Percentiles rank a stretch among this genome's conserved stretches.
phyloP scores from a whole-genome alignment of 768 basidiomycete genomes.

The Leccinum rimulosum region DNA sequence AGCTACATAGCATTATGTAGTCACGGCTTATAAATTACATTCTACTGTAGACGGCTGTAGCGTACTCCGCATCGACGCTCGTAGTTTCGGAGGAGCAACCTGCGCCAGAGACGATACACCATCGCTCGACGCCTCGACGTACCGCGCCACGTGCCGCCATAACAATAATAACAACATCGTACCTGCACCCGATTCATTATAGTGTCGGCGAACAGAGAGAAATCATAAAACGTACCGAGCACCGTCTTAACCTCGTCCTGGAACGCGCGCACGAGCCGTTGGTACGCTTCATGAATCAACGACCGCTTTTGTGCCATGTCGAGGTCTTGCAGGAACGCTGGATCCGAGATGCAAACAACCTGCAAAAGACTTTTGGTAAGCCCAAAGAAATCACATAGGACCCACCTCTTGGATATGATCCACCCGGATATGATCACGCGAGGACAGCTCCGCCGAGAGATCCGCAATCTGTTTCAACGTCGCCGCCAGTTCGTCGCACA shows the following conservation, averaged over 20 bases:
- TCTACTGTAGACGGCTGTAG: no score
- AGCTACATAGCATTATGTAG: no score
- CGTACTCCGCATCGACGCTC: no score
- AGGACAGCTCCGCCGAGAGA: conserved; percentile 49
- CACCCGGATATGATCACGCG: conserved; percentile 62
- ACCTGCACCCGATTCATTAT: conserved; percentile 35
- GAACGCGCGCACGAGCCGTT: conserved; percentile 39
- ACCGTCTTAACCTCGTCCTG: conserved; percentile 46
- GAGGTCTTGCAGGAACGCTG: conserved; percentile 59
- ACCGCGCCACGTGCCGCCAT: conserved; percentile 78
- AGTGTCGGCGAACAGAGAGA: not conserved
- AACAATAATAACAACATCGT: conserved; percentile 78
- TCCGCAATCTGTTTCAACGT: conserved; percentile 48
- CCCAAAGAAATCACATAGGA: not conserved
- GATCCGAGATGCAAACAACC: conserved; percentile 52
- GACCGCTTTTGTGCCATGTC: conserved; percentile 65
- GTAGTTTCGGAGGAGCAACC: no score
- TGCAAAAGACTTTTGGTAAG: conserved; percentile 16
- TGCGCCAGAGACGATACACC: conserved; percentile 1
- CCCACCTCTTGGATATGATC: conserved; percentile 71
- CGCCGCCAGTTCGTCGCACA: conserved; percentile 58
- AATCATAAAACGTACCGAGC: conserved; percentile 41
- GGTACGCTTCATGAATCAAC: conserved; percentile 62
- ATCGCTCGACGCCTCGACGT: conserved; percentile 37
- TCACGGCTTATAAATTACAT: no score